Evolutionary conservation across 495 filamentous ascomycete species (phyloP), one percentile per base, ranked within the genome.

Genomic region (Aspergillus funiculosus): DNA sequence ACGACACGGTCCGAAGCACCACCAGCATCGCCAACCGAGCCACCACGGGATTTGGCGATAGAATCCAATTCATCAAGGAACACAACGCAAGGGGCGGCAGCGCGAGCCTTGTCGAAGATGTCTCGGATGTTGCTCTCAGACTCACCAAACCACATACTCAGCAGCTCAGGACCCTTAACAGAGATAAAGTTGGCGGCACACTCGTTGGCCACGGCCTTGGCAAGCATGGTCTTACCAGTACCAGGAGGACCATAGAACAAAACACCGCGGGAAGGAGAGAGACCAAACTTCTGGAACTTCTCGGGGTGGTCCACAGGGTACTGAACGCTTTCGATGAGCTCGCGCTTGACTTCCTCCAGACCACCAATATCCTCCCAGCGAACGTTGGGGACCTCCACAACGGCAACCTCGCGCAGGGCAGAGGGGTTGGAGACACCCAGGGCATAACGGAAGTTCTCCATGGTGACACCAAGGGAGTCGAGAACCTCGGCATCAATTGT

Each of bases 101-200:
- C 94, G 57, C 92, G 87, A 55, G 92, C 92, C 79, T 98, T 98
- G 81, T 98, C 92, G 73, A 98, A 98, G 59, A 98, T 98, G 57
- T 98, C 92, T 61, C 92, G 87, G 51, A 98, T 97, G 73, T 98
- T 98, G 83, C 88, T 95, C 69, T 98, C 92, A 13, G 94, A 97
- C 72, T 98, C 92, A 85, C 92, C 92, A 66, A 98, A 98, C 92
- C 92, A 98, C 92, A 98, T 98, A 61, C 88, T 95, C 47, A 98
- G 79, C 57, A 98, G 72, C 72, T 98, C 92, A 50, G 92, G 92
- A 46, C 92, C 92, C 80, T 98, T 98, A 63, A 98, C 81, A 43
- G 92, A 96, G 64, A 98, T 97, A 74, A 98, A 98, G 74, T 98
- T 98, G 71, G 92, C 92, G 37, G 94, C 83, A 58, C 94, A 97